A percentile compares a stretch with the other conserved stretches of the same genome.
These are phyloP conservation scores for Pseudofabraea citricarpa DNA, from an alignment of 2,329 filamentous ascomycete genomes.

Conservation along the genomic window DNA sequence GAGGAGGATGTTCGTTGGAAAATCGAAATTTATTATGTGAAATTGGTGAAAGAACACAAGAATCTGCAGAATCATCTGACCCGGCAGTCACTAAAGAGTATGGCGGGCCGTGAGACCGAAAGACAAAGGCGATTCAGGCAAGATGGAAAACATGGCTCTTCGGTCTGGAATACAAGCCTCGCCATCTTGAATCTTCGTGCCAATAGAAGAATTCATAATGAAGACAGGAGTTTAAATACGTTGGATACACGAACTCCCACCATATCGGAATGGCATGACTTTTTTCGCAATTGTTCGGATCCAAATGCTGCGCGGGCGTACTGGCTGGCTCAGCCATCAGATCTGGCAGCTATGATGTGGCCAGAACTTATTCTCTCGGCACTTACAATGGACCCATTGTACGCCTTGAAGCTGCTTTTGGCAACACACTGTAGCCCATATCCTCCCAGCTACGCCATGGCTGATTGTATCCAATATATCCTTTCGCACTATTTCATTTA, in stretches of 20 bases:
- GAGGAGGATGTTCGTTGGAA: no score
- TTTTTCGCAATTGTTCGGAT: not conserved
- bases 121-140: no score
- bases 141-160: no score
- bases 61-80: no score
- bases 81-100: no score
- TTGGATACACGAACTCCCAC: no score
- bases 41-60: no score
- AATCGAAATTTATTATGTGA: no score
- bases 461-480: slow-evolving; percentile 19
- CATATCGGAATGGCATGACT: no score
- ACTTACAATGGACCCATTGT: slow-evolving; percentile 12
- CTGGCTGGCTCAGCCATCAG: not conserved
- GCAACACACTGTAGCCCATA: slow-evolving; percentile 16
- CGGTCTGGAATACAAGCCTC: slow-evolving; percentile 5
- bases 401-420: slow-evolving; percentile 17
- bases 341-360: slow-evolving; percentile 8
- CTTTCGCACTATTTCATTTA: slow-evolving; percentile 12
- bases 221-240: no score
- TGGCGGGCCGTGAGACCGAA: no score
- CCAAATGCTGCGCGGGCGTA: not conserved
- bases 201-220: no score
- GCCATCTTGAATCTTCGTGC: slow-evolving; percentile 7
- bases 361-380: slow-evolving; percentile 15
- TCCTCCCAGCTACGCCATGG: slow-evolving; percentile 14